These are phyloP conservation scores for Backusella tarrabulga DNA, from an alignment of 192 early-diverging fungal genomes.

Conservation along the genomic window DNA sequence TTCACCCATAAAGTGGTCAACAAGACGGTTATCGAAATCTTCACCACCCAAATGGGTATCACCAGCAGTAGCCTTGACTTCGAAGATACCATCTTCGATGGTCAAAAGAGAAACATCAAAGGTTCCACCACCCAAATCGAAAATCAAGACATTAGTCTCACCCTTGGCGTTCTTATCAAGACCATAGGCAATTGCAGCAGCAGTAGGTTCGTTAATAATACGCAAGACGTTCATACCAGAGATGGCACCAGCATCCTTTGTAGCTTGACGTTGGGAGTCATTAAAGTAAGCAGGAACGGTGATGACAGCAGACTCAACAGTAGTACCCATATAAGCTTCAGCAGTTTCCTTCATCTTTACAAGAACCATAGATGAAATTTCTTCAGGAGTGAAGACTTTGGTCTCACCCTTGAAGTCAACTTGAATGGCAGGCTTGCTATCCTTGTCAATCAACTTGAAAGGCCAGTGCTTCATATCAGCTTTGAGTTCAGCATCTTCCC, in stretches of 20 bases:
- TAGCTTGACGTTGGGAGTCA: conserved; percentile 93
- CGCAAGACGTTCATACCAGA: conserved; percentile 86
- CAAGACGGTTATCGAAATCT: conserved; percentile 99
- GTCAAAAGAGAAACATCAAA: conserved; percentile 97
- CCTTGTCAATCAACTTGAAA: conserved; percentile 87
- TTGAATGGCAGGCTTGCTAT: conserved; percentile 86
- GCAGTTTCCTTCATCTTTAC: conserved; percentile 99
- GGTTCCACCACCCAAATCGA: conserved; percentile 97
- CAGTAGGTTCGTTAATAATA: conserved; percentile 95
- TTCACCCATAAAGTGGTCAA: conserved; percentile 92
- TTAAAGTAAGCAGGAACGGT: conserved; percentile 99
- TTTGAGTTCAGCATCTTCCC: conserved; percentile 88
- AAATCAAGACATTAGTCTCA: conserved; percentile 95
- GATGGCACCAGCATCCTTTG: conserved; percentile 90
- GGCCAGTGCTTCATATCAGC: conserved; percentile 99
- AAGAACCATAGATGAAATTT: conserved; percentile 93
- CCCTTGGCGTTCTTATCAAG: conserved; percentile 85
- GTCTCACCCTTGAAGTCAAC: conserved; percentile 95
- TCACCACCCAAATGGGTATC: conserved; percentile 99
- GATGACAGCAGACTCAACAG: conserved; percentile 86
- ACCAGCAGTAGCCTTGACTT: conserved; percentile 98
- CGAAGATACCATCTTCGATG: conserved; percentile 98
- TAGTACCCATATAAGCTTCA: conserved; percentile 74
- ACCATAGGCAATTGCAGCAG: conserved; percentile 90
- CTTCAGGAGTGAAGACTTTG: conserved; percentile 94